Percentiles rank a stretch among this genome's conserved stretches.
phyloP scores from a whole-genome alignment of 257 asterid genomes.

The Oldenlandia corymbosa region DNA sequence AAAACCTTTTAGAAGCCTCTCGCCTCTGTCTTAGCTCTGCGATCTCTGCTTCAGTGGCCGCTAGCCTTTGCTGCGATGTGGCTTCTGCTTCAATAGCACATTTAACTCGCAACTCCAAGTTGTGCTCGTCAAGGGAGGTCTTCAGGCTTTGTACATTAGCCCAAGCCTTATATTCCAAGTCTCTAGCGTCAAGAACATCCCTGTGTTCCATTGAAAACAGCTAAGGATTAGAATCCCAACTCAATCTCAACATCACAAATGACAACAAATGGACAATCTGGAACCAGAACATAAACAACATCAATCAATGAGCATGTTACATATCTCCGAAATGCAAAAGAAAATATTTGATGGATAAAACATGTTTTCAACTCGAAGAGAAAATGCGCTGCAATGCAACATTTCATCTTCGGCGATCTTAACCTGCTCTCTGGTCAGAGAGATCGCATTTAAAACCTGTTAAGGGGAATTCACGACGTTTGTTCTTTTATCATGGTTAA shows the following conservation, averaged over 20 bases:
- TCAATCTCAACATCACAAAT: neutral
- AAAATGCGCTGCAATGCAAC: neutral
- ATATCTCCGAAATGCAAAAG: neutral
- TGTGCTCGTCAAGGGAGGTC: slow-evolving; percentile 76
- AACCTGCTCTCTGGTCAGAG: neutral
- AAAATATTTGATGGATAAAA: neutral
- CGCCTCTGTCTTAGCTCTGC: slow-evolving; percentile 81
- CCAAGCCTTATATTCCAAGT: slow-evolving; percentile 78
- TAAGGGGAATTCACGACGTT: neutral
- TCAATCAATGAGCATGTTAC: neutral
- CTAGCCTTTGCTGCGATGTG: slow-evolving; percentile 80
- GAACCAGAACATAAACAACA: neutral
- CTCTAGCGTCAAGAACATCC: slow-evolving; percentile 74
- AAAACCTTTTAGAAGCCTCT: slow-evolving; percentile 76
- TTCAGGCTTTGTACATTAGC: slow-evolving; percentile 74
- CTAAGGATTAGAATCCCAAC: neutral
- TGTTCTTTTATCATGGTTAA: neutral
- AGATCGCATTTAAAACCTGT: neutral
- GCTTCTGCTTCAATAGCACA: slow-evolving; percentile 97
- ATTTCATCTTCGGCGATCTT: neutral
- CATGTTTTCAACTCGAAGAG: neutral
- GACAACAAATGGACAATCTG: neutral
- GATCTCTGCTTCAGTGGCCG: slow-evolving; percentile 89
- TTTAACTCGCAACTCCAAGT: slow-evolving; percentile 84
- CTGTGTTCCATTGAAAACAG: slow-evolving; percentile 36